Base-by-base conservation (phyloP, 2,329 filamentous ascomycete species). In the Cladosporium sp. region DNA sequence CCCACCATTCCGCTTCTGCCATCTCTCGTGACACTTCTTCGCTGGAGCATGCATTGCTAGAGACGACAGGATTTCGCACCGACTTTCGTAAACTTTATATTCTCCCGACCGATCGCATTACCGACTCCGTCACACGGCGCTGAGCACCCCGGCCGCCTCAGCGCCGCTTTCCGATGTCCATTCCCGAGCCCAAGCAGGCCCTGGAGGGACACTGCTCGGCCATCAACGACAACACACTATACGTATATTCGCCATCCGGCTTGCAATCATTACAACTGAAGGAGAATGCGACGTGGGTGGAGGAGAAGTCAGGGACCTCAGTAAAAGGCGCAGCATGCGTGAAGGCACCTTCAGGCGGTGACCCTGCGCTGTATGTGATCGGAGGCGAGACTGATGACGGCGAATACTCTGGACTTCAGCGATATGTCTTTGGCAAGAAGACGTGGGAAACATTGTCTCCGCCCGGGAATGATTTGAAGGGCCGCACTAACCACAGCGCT, bases 241-340 rank as follows among this genome's bases (percentile, higher is more conserved):
- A 95, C 77, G 86, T 89, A 47, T 96, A 90, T 73, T 90, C 90
- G 5, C 76, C 85, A 8, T 76, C 84, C 49, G 89, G 85, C 28
- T 92, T 97, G 67, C 84, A 92, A 71, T 88, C 88, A 8, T 75
- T 97, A 64, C 74, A 80, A 12, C 76, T 97, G 63, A 75, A 83
- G 63, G 74, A 85, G 64, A 88, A 88, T 52, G 88, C 85, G 51
- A 75, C 84, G 75, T 97, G 93, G 93, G 77, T 82, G 63, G 71
- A 80, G 64, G 73, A 94, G 65, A 69, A 80, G 0, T 82, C 81
- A 71, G 90, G 90, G 51, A 81, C 87, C 61, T 78, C 85, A 17
- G 89, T 96, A 20, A 85, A 84, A 1, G 90, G 89, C 47, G 90
- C 84, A 40, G 84, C 85, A 6, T 97, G 93, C 74, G 88, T 96